These are phyloP conservation scores for Psilocybe cubensis DNA, from an alignment of 768 basidiomycete species.

Conservation along the genomic window DNA sequence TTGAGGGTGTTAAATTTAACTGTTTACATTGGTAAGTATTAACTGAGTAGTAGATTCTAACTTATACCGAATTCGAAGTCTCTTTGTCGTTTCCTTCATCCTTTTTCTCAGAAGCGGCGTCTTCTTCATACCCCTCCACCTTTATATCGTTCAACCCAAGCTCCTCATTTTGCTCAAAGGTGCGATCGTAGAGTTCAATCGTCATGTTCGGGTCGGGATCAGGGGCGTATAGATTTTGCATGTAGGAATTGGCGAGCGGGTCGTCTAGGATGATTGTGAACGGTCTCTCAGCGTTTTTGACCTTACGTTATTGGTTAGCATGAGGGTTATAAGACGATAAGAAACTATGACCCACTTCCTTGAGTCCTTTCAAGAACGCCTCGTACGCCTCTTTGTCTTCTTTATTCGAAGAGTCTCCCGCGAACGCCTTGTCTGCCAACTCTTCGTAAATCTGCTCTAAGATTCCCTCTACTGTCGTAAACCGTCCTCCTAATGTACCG, in stretches of 20 bases:
- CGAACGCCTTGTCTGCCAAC: conserved; percentile 84
- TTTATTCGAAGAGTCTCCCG: conserved; percentile 64
- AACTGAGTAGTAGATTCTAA: no score
- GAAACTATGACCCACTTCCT: conserved; percentile 68
- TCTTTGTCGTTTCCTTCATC: no score
- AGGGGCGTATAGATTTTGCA: conserved; percentile 97
- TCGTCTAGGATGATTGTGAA: conserved; percentile 97
- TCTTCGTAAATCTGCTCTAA: conserved; percentile 95
- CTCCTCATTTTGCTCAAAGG: conserved; percentile 92
- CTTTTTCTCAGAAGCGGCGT: conserved; percentile 8
- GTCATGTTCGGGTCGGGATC: conserved; percentile 95
- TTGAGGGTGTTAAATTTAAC: no score
- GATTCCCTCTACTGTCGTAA: conserved; percentile 97
- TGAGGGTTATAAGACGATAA: no score
- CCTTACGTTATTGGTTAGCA: conserved; percentile 38
- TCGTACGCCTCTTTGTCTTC: conserved; percentile 67
- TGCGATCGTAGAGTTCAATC: conserved; percentile 81
- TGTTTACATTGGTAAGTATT: no score
- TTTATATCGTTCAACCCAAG: conserved; percentile 91
- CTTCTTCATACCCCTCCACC: conserved; percentile 71
- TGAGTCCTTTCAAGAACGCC: conserved; percentile 75
- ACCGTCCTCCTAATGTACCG: conserved; percentile 95
- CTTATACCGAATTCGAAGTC: no score
- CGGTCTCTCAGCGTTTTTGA: conserved; percentile 75
- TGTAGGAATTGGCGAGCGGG: conserved; percentile 92